Conservation (phyloP, 768 basidiomycete genomes). For the Pleurotus eryngii region DNA sequence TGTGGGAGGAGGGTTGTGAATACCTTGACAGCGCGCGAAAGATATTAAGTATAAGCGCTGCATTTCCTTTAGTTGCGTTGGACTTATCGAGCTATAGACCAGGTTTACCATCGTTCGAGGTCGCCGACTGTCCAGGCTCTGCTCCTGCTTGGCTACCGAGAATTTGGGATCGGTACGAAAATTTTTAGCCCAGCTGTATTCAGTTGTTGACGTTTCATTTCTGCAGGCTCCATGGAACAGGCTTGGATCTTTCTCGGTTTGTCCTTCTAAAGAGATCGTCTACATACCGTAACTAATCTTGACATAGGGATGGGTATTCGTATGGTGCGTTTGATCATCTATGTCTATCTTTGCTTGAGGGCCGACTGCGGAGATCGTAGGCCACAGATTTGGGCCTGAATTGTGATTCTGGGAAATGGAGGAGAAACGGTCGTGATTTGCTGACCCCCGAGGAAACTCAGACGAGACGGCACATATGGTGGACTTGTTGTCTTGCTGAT, state of each 20-base stretch:
- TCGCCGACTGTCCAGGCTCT: constrained; percentile 80
- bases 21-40: constrained; percentile 61
- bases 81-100: constrained; percentile 9
- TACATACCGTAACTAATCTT: constrained; percentile 5
- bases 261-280: constrained; percentile 10
- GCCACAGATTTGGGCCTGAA: constrained; percentile 82
- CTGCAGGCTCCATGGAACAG: constrained; percentile 66
- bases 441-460: constrained; percentile 69
- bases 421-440: constrained; percentile 53
- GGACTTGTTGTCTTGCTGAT: constrained; percentile 69
- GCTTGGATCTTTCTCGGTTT: constrained; percentile 82
- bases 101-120: constrained; percentile 63
- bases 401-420: constrained; percentile 75
- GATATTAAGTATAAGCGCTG: constrained; percentile 52
- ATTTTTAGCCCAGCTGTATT: neutral
- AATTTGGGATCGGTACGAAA: constrained; percentile 69
- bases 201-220: neutral
- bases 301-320: constrained; percentile 66
- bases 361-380: constrained; percentile 29
- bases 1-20: constrained; percentile 68
- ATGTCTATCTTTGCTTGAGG: constrained; percentile 6
- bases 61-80: neutral
- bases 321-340: constrained; percentile 44
- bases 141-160: constrained; percentile 75
- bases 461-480: constrained; percentile 76